Evolutionary conservation across 345 rosid species (phyloP).

Genomic region (Sonneratia alba): DNA sequence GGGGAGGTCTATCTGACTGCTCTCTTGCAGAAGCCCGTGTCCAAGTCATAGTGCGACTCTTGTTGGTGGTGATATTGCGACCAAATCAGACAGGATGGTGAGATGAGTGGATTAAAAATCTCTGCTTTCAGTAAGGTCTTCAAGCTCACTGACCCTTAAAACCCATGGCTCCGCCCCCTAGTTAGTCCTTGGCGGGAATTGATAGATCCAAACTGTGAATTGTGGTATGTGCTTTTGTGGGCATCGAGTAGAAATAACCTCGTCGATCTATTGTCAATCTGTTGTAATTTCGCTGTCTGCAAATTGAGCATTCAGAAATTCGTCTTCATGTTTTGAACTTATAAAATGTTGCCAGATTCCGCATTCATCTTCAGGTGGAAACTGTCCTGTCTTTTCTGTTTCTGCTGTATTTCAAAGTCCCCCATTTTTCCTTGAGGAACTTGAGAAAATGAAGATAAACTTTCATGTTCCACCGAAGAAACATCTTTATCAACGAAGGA

Average conservation of each 20-base stretch:
- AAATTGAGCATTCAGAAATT: no score
- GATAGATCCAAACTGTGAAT: background rate
- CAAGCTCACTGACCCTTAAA: background rate
- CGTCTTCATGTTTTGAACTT: background rate
- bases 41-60: constrained; percentile 26
- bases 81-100: background rate
- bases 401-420: background rate
- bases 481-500: background rate
- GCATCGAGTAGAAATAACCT: background rate
- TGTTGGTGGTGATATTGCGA: background rate
- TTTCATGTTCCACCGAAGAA: background rate
- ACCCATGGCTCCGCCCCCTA: background rate
- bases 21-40: constrained; percentile 68
- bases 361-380: background rate
- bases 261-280: background rate
- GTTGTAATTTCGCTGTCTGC: background rate
- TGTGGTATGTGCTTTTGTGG: background rate
- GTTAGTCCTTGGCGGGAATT: background rate
- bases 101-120: background rate
- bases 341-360: background rate
- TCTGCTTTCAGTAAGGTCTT: background rate
- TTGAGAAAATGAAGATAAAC: background rate
- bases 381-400: background rate
- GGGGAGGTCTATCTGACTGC: constrained; percentile 93
- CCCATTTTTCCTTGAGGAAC: no score